phyloP scores from a whole-genome alignment of 1,284 basidiomycete species.

The Erythrobasidium hasegawianum region DNA sequence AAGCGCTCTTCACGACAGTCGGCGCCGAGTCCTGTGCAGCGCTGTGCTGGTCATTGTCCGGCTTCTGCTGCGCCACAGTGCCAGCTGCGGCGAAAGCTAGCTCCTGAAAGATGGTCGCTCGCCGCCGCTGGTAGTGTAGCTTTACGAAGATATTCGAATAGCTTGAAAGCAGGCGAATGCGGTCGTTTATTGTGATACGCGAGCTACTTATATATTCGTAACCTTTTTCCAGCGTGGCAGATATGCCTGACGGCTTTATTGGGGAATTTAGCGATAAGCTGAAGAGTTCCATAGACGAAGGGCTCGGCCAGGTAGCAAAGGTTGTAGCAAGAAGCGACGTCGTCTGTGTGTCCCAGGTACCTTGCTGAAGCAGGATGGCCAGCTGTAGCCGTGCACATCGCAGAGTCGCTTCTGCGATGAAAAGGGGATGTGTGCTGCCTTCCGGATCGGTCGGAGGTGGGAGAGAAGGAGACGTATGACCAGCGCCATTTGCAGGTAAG shows the following conservation, averaged over 20 bases:
- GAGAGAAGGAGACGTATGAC: not conserved
- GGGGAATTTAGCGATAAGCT: not conserved
- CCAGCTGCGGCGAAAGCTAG: conserved; percentile 38
- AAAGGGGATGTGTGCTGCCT: conserved; percentile 39
- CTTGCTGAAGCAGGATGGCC: conserved; percentile 8
- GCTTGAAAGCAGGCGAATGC: conserved; percentile 64
- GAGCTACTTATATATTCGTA: conserved; percentile 3
- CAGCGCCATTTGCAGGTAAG: not conserved
- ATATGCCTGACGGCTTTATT: not conserved
- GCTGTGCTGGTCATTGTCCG: not conserved
- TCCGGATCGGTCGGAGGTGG: conserved; percentile 35
- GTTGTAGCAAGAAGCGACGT: not conserved
- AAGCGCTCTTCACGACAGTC: conserved; percentile 32
- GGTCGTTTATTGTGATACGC: conserved; percentile 40
- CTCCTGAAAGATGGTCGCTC: conserved; percentile 77
- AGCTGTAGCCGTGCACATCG: conserved; percentile 36
- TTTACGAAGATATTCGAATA: conserved; percentile 70
- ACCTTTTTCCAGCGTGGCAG: conserved; percentile 1
- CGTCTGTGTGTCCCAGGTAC: conserved; percentile 4
- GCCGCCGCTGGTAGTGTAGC: conserved; percentile 76
- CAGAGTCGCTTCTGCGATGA: conserved; percentile 42
- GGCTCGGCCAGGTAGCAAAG: conserved; percentile 7
- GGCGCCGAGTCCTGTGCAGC: conserved; percentile 3
- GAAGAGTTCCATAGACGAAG: conserved; percentile 2
- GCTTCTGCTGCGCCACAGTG: conserved; percentile 27